phyloP scores from a whole-genome alignment of 768 basidiomycete genomes.

The Mycena pura region DNA sequence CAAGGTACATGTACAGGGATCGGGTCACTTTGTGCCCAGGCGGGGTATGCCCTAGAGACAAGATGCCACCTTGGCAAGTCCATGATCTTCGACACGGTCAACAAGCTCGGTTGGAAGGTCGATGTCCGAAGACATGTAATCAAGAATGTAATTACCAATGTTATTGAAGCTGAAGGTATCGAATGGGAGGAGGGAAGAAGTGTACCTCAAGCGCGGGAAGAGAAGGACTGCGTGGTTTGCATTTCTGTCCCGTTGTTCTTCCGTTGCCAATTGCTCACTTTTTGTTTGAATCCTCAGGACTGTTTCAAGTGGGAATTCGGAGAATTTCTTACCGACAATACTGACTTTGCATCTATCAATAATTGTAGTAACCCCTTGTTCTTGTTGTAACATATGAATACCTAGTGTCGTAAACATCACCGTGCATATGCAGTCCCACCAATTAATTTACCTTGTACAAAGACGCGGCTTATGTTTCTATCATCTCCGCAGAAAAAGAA shows the following conservation, averaged over 20 bases:
- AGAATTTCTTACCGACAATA: slow-evolving; percentile 31
- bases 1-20: slow-evolving; percentile 83
- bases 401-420: slow-evolving; percentile 2
- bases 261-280: neutral
- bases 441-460: slow-evolving; percentile 80
- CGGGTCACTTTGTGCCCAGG: slow-evolving; percentile 78
- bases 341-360: neutral
- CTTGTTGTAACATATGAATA: slow-evolving; percentile 10
- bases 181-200: slow-evolving; percentile 58
- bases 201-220: slow-evolving; percentile 67
- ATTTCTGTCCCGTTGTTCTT: neutral
- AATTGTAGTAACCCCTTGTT: slow-evolving; percentile 4
- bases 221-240: slow-evolving; percentile 67
- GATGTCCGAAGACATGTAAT: slow-evolving; percentile 83
- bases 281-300: slow-evolving; percentile 51
- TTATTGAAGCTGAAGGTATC: slow-evolving; percentile 56
- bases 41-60: slow-evolving; percentile 87
- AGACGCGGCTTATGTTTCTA: slow-evolving; percentile 82
- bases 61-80: slow-evolving; percentile 89
- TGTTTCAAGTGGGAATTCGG: slow-evolving; percentile 83
- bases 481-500: slow-evolving; percentile 90
- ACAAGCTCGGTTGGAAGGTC: slow-evolving; percentile 80
- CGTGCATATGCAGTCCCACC: slow-evolving; percentile 62
- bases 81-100: slow-evolving; percentile 89
- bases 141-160: slow-evolving; percentile 66